Evolutionary conservation across 2,329 filamentous ascomycete genomes (phyloP).

Genomic region (Colletotrichum paranaense): DNA sequence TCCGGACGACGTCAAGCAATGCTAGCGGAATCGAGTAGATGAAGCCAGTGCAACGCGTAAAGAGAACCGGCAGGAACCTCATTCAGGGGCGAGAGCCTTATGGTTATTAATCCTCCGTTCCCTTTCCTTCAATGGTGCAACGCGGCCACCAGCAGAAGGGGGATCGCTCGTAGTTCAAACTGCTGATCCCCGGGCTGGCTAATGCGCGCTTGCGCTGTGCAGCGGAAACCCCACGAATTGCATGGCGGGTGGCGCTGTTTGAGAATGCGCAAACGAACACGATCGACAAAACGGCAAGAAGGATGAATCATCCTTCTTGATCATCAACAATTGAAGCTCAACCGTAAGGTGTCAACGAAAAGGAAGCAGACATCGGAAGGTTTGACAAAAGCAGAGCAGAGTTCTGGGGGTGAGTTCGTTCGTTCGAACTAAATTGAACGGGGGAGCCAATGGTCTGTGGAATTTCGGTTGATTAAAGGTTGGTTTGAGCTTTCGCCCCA

Average conservation of each 20-base stretch:
- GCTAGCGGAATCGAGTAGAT: conserved; percentile 1
- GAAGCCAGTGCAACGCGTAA: background rate
- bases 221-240: background rate
- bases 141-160: background rate
- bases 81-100: conserved; percentile 5
- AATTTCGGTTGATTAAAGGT: background rate
- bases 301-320: background rate
- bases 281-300: background rate
- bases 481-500: conserved; percentile 17
- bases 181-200: background rate
- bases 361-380: background rate
- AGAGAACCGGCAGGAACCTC: background rate
- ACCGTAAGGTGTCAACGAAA: background rate
- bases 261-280: background rate
- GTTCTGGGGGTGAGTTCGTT: background rate
- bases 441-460: background rate
- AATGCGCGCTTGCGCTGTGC: background rate
- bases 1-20: background rate
- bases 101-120: background rate
- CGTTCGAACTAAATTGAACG: conserved; percentile 20
- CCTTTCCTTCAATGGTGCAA: conserved; percentile 1
- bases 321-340: background rate
- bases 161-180: background rate
- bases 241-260: background rate
- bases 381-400: background rate